These are phyloP conservation scores for Alternaria ethzedia DNA, from an alignment of 2,329 filamentous ascomycete genomes.

Conservation along the genomic window DNA sequence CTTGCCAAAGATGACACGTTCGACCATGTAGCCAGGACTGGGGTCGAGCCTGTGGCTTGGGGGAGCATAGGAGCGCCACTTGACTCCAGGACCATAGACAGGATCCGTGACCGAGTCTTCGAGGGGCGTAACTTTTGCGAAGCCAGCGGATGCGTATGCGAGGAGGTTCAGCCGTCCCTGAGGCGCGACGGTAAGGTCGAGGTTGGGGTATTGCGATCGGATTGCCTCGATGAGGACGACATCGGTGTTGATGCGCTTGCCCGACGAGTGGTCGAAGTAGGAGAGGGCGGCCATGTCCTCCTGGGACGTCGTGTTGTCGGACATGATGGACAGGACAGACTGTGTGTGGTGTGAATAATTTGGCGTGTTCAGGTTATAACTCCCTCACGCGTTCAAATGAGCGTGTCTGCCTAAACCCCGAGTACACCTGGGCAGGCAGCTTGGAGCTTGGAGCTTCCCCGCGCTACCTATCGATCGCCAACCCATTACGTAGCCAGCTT, in stretches of 20 bases:
- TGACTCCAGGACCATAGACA: conserved; percentile 41
- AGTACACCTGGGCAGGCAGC: neutral
- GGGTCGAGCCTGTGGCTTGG: conserved; percentile 49
- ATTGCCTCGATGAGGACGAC: conserved; percentile 53
- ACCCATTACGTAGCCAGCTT: conserved; percentile 6
- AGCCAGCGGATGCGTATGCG: conserved; percentile 51
- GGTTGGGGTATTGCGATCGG: conserved; percentile 53
- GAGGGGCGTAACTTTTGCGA: conserved; percentile 50
- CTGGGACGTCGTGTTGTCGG: conserved; percentile 16
- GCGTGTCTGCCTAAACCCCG: conserved; percentile 6
- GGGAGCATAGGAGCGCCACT: conserved; percentile 48
- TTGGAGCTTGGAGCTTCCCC: neutral
- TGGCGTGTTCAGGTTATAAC: neutral
- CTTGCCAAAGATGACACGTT: conserved; percentile 53
- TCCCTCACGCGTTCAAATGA: neutral
- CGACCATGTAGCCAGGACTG: conserved; percentile 44
- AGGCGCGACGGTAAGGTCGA: conserved; percentile 53
- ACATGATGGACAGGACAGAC: conserved; percentile 26
- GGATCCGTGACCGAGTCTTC: conserved; percentile 50
- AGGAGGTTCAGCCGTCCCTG: conserved; percentile 46
- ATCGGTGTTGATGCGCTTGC: conserved; percentile 53
- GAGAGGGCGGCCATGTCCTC: conserved; percentile 48
- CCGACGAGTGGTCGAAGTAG: conserved; percentile 55
- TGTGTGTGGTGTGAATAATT: conserved; percentile 12
- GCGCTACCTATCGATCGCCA: neutral